Evolutionary conservation across 768 basidiomycete genomes (phyloP), one percentile per base, ranked within the genome.

Genomic region (Hericium rajendrae): DNA sequence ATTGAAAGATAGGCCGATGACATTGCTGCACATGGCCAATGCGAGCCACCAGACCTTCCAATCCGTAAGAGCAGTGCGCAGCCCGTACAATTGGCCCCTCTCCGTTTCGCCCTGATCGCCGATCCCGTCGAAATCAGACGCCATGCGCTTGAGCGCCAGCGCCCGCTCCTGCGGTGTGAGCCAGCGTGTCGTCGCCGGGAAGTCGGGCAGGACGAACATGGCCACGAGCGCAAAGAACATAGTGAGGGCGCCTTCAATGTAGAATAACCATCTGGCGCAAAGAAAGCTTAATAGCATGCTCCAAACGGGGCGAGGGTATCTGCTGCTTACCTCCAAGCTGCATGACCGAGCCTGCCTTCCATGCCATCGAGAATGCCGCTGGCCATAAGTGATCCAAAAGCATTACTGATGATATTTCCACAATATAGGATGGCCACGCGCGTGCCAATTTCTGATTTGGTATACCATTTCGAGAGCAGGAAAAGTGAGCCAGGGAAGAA

Each of bases 1-100:
- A 66, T 88, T 85, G 75, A 91, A 91, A 6, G 81, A 83, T 32
- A 89, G 64, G 4, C 84, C 79, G 40, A 85, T 70, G 39, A 81
- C 77, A 70, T 81, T 76, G 61, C 76, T 76, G 9, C 80, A 79
- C 58, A 88, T 66, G 6, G 84, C 76, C 26, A 88, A 56, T n/a
- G 85, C 76, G 48, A 94, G 75, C 79, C 79, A 87, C 87, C 89
- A 92, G 40, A 93, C 89, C 69, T 86, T 88, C 85, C 84, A 82
- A 65, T 93, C 91, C n/a, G 74, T 76, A 56, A 88, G 39, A 9
- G 88, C 86, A 60, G 85, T 64, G 13, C 68, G 61, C 3, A 90
- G 65, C 6, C 86, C 86, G 32, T 70, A 67, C 11, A 67, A 62
- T 12, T 71, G 70, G 9, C 71, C 72, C 6, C 69, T 57, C 53